Evolutionary conservation across 2,329 filamentous ascomycete genomes (phyloP).

Genomic region (Leptographium galeiforme): DNA sequence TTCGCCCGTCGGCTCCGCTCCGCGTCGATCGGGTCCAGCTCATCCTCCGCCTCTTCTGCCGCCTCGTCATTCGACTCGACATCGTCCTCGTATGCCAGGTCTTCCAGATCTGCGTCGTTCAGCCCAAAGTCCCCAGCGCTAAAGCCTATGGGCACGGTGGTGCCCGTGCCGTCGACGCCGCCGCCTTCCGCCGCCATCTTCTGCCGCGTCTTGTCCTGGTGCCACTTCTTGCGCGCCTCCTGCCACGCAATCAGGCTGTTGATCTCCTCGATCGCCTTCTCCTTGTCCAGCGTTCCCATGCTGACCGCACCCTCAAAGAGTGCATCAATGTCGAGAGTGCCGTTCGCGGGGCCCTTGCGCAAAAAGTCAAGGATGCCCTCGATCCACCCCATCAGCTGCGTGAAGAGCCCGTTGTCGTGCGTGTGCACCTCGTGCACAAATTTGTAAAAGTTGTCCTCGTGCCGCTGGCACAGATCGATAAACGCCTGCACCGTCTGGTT

Average conservation of each 20-base stretch:
- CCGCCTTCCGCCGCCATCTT: conserved; percentile 87
- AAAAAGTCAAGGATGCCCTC: conserved; percentile 92
- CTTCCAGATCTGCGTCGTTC: conserved; percentile 72
- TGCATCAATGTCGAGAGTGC: conserved; percentile 87
- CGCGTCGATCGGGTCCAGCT: conserved; percentile 74
- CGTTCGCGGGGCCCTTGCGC: conserved; percentile 70
- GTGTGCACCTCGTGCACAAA: conserved; percentile 97
- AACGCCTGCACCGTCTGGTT: conserved; percentile 98
- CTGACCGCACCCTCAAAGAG: conserved; percentile 71
- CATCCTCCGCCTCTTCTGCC: conserved; percentile 61
- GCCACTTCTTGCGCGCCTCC: conserved; percentile 92
- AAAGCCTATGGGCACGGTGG: conserved; percentile 48
- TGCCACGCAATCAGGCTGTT: conserved; percentile 85
- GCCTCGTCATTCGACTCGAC: conserved; percentile 46
- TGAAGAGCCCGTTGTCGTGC: conserved; percentile 93
- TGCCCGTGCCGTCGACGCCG: conserved; percentile 9
- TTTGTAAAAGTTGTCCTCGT: conserved; percentile 97
- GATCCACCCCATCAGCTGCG: conserved; percentile 92
- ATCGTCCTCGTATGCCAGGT: conserved; percentile 68
- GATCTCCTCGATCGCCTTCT: conserved; percentile 65
- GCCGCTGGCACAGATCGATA: conserved; percentile 87
- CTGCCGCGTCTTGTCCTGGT: conserved; percentile 91
- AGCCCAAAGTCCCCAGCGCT: conserved; percentile 79
- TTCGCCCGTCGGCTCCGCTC: conserved; percentile 67
- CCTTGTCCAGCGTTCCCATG: conserved; percentile 53